These are phyloP conservation scores for Exophiala aquamarina DNA, from an alignment of 2,329 filamentous ascomycete species.

Conservation along the genomic window DNA sequence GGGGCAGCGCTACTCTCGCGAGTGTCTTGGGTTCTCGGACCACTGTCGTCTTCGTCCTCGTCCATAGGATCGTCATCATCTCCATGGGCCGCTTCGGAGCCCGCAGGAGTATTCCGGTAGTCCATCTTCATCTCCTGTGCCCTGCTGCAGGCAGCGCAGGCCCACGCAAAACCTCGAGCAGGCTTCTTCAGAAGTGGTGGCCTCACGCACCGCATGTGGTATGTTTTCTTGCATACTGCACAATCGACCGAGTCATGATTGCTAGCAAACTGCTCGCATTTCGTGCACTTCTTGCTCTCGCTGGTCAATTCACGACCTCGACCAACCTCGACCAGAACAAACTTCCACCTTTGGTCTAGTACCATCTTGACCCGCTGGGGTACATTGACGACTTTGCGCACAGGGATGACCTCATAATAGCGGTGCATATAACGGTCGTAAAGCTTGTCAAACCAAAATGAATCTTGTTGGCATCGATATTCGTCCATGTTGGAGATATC, in stretches of 20 bases:
- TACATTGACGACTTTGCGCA: constrained; percentile 89
- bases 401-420: constrained; percentile 95
- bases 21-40: constrained; percentile 43
- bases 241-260: constrained; percentile 95
- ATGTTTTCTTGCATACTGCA: constrained; percentile 89
- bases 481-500: constrained; percentile 81
- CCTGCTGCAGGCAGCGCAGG: constrained; percentile 91
- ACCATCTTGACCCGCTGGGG: constrained; percentile 93
- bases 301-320: constrained; percentile 94
- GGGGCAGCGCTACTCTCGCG: constrained; percentile 37
- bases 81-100: constrained; percentile 56
- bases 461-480: constrained; percentile 80
- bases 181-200: constrained; percentile 93
- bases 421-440: constrained; percentile 98
- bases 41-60: constrained; percentile 70
- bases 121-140: constrained; percentile 93
- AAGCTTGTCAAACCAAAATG: constrained; percentile 96
- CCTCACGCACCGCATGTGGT: constrained; percentile 97
- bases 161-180: constrained; percentile 96
- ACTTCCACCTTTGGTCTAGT: constrained; percentile 94
- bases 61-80: constrained; percentile 64
- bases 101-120: constrained; percentile 78
- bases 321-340: constrained; percentile 88
- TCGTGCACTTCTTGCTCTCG: constrained; percentile 93
- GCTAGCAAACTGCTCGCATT: constrained; percentile 86